Evolutionary conservation across 2,329 filamentous ascomycete species (phyloP).

Genomic region (Trichophyton rubrum): DNA sequence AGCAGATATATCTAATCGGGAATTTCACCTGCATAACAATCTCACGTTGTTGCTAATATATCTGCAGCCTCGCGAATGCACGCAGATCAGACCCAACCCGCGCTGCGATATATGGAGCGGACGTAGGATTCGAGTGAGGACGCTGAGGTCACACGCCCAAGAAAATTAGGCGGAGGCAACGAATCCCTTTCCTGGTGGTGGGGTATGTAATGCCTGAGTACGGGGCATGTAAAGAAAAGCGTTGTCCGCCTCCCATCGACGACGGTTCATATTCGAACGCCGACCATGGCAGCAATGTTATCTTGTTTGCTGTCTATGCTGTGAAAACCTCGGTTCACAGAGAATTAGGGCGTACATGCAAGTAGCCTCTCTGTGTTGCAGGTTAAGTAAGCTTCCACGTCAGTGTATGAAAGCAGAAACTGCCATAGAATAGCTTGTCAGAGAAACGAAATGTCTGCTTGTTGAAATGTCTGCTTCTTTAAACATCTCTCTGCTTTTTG

Average conservation of each 20-base stretch:
- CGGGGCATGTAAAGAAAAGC: neutral
- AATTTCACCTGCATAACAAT: neutral
- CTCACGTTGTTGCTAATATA: neutral
- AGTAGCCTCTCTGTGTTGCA: neutral
- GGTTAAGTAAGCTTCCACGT: neutral
- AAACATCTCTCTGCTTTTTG: too few relatives aligned
- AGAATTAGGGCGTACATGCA: neutral
- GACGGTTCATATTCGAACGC: neutral
- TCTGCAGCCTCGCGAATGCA: neutral
- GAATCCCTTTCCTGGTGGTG: too few relatives aligned
- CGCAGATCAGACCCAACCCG: neutral
- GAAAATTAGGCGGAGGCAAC: neutral
- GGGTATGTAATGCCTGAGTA: too few relatives aligned
- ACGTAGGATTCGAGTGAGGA: neutral
- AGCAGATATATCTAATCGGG: neutral
- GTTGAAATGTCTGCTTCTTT: too few relatives aligned
- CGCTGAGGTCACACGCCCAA: neutral
- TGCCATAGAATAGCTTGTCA: too few relatives aligned
- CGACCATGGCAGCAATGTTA: neutral
- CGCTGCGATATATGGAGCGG: neutral
- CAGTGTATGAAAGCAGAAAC: neutral
- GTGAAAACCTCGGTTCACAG: neutral
- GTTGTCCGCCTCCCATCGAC: neutral
- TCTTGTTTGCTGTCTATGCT: neutral
- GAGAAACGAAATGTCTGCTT: too few relatives aligned